Evolutionary conservation across 495 filamentous ascomycete species (phyloP).

Genomic region (Talaromyces adpressus): DNA sequence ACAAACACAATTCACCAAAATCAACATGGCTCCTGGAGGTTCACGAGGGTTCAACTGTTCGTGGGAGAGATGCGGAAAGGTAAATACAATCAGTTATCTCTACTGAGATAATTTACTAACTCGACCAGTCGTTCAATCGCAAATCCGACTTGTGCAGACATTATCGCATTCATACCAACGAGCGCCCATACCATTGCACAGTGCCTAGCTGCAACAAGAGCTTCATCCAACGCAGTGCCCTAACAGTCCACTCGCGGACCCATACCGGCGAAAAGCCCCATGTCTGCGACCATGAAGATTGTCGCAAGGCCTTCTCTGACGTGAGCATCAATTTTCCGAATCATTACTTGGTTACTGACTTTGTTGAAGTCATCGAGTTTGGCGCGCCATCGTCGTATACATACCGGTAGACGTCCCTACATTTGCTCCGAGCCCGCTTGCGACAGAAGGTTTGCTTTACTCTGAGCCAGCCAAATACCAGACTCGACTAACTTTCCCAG

Average conservation of each 20-base stretch:
- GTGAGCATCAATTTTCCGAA: slow-evolving; percentile 39
- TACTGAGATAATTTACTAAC: background rate
- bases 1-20: background rate
- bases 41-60: slow-evolving; percentile 42
- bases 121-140: slow-evolving; percentile 74
- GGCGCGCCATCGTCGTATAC: slow-evolving; percentile 78
- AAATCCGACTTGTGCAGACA: slow-evolving; percentile 88
- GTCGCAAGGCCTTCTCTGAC: slow-evolving; percentile 80
- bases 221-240: slow-evolving; percentile 83
- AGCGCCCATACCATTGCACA: slow-evolving; percentile 71
- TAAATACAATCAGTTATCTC: slow-evolving; percentile 13
- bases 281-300: slow-evolving; percentile 70
- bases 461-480: background rate
- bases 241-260: slow-evolving; percentile 80
- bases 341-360: slow-evolving; percentile 21
- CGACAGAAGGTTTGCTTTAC: slow-evolving; percentile 59
- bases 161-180: slow-evolving; percentile 86
- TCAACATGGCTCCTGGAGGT: slow-evolving; percentile 35
- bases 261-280: slow-evolving; percentile 91
- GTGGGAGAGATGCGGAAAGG: slow-evolving; percentile 42
- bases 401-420: slow-evolving; percentile 82
- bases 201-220: slow-evolving; percentile 70
- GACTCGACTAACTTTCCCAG: slow-evolving; percentile 35
- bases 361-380: slow-evolving; percentile 72
- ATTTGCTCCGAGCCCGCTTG: slow-evolving; percentile 73